Evolutionary conservation across 2,329 filamentous ascomycete genomes (phyloP), one percentile per base, ranked within the genome.

Genomic region (Sporothrix globosa): DNA sequence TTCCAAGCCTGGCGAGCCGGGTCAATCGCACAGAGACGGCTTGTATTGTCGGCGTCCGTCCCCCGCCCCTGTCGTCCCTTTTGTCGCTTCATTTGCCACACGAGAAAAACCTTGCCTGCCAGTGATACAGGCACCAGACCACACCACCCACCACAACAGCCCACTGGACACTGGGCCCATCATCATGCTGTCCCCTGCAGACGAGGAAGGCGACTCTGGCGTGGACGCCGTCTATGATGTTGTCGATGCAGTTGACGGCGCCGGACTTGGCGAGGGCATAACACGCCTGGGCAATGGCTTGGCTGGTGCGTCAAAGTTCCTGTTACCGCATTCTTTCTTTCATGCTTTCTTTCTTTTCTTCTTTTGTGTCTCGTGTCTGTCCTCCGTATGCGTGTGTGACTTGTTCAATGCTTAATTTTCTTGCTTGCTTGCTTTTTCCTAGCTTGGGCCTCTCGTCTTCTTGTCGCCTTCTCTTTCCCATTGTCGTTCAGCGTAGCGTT

Each of bases 81-180:
- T 63, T 48, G 60, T 63, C 41, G 13, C 21, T 61, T 63, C 44
- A 48, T 63, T 63, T 19, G 60, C 60, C 60, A 63, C 60, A 11
- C 21, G 14, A 63, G 30, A 7, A 63, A 48, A 63, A 14, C 56
- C n/a, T 11, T 27, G 21, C 41, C 21, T 10, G 60, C 13, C 19
- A 46, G 41, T 19, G 34, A 14, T 1, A 34, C 30, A 60, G 56
- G 56, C 56, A 21, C 56, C 30, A 60, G 56, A 41, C 19, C 34
- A 44, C 56, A 44, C 41, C 54, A 56, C 17, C 54, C 30, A 30
- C 54, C 17, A 58, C 54, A 27, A n/a, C 52, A 21, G 27, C 52
- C 27, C 24, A 14, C 46, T 48, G 46, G 44, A 7, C 13, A 19
- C 48, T 21, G 46, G 30, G 30, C 34, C 39, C 52, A 58, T 58